phyloP scores from a whole-genome alignment of 192 early-diverging fungal species.

The Entomortierella beljakovae region DNA sequence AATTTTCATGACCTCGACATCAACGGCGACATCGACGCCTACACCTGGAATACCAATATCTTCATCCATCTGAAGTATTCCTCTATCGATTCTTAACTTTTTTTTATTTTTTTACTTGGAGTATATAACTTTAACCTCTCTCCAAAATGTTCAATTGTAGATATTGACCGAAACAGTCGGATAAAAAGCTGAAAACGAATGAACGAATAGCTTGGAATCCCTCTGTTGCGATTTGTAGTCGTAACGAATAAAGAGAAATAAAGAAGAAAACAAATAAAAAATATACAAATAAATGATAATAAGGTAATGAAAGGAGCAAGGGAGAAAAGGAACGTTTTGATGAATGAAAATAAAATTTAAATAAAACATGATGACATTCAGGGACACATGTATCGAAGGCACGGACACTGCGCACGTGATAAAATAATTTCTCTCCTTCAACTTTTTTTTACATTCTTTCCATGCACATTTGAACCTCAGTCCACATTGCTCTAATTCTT shows the following conservation, averaged over 20 bases:
- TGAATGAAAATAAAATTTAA: neutral
- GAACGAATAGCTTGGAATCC: too few relatives aligned
- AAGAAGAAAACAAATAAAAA: neutral
- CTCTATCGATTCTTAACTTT: neutral
- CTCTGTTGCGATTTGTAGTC: too few relatives aligned
- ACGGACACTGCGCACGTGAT: neutral
- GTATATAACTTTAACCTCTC: neutral
- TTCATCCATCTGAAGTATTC: conserved; percentile 47
- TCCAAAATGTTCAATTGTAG: too few relatives aligned
- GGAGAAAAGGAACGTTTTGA: neutral
- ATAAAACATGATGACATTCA: too few relatives aligned
- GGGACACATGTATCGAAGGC: neutral
- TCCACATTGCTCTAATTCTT: too few relatives aligned
- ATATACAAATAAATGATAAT: neutral
- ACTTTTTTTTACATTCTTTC: neutral
- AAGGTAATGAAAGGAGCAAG: neutral
- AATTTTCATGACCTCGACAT: conserved; percentile 46
- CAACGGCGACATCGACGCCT: conserved; percentile 36
- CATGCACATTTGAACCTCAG: too few relatives aligned
- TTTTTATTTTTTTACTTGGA: neutral
- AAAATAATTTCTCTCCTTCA: neutral
- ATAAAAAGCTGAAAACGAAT: too few relatives aligned
- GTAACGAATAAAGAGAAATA: neutral
- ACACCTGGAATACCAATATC: conserved; percentile 43
- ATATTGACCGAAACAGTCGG: too few relatives aligned